Evolutionary conservation across 345 rosid species (phyloP).

Genomic region (Zanthoxylum bungeanum): DNA sequence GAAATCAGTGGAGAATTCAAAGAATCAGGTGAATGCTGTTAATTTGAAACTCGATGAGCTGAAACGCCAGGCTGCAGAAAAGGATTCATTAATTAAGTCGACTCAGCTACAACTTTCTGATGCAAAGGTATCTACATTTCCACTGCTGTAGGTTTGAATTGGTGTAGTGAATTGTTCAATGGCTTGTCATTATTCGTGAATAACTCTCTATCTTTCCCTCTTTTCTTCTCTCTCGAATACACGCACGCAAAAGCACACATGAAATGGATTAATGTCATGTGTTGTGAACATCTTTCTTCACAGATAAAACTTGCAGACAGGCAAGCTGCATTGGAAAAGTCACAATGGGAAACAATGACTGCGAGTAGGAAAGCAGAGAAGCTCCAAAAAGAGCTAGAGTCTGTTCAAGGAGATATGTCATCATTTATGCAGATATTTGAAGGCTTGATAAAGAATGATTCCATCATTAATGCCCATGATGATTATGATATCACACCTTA

Average conservation of each 20-base stretch:
- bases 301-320: slow-evolving; percentile 95
- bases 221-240: not conserved
- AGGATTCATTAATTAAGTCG: slow-evolving; percentile 64
- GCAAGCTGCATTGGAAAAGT: slow-evolving; percentile 91
- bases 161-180: not conserved
- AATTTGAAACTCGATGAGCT: slow-evolving; percentile 53
- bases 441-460: slow-evolving; percentile 46
- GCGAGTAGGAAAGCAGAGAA: slow-evolving; percentile 55
- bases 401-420: slow-evolving; percentile 65
- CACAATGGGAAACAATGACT: slow-evolving; percentile 89
- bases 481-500: slow-evolving; percentile 63
- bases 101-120: slow-evolving; percentile 76
- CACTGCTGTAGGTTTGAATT: slow-evolving; percentile 2
- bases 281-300: slow-evolving; percentile 10
- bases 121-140: slow-evolving; percentile 57
- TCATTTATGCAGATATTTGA: slow-evolving; percentile 54
- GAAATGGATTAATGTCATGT: slow-evolving; percentile 2
- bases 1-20: slow-evolving; percentile 56
- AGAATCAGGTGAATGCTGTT: slow-evolving; percentile 47
- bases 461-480: slow-evolving; percentile 36
- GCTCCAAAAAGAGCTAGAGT: slow-evolving; percentile 69
- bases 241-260: not conserved
- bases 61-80: slow-evolving; percentile 55
- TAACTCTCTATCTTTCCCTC: not conserved
- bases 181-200: not conserved